Conservation (phyloP, 2,329 filamentous ascomycete species). For the Aspergillus pseudoglaucus region DNA sequence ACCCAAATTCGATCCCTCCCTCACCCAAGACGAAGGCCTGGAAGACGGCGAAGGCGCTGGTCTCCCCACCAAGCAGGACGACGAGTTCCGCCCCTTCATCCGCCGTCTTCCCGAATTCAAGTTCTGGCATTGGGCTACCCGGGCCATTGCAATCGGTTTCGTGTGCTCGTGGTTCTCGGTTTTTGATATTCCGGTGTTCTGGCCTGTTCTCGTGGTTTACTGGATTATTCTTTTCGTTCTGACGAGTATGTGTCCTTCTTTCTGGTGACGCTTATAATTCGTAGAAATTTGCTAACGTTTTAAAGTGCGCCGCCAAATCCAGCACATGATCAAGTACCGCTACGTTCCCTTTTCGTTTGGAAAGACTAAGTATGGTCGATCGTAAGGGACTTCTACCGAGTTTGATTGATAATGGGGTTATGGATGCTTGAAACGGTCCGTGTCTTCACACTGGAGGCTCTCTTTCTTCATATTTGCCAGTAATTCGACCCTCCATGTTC, state of each 20-base stretch:
- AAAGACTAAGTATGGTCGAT: constrained; percentile 66
- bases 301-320: constrained; percentile 94
- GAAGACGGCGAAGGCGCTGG: constrained; percentile 74
- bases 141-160: constrained; percentile 77
- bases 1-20: constrained; percentile 97
- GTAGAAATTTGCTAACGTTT: constrained; percentile 6
- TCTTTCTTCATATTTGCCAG: not conserved
- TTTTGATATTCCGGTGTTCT: constrained; percentile 97
- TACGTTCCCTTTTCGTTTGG: constrained; percentile 92
- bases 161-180: constrained; percentile 85
- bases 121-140: constrained; percentile 96
- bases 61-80: constrained; percentile 89
- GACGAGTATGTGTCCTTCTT: constrained; percentile 64
- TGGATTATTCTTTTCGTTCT: constrained; percentile 95
- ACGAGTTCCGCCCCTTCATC: constrained; percentile 97
- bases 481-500: not conserved
- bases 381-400: constrained; percentile 13
- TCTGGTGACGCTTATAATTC: not conserved
- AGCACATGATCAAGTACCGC: constrained; percentile 99
- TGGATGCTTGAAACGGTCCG: not conserved
- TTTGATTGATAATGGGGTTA: not conserved
- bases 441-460: too few species aligned
- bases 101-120: constrained; percentile 96
- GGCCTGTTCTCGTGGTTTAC: constrained; percentile 96
- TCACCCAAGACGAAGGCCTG: constrained; percentile 91